Evolutionary conservation across 2,329 filamentous ascomycete species (phyloP).

Genomic region (Neofusicoccum umdonicola): DNA sequence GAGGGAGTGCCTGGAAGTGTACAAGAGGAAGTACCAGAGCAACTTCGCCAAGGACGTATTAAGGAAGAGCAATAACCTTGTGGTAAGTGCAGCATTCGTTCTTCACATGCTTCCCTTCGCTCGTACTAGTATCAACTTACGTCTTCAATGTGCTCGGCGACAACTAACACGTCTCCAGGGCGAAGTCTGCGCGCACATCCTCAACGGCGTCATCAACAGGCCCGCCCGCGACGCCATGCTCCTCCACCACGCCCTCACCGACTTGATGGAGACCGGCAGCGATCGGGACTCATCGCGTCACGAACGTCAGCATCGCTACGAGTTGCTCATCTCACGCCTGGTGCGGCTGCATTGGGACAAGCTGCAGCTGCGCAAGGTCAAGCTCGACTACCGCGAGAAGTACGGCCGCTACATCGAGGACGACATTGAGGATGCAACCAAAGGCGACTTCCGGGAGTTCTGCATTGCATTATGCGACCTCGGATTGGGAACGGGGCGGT

Average conservation of each 20-base stretch:
- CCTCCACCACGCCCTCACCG: slow-evolving; percentile 79
- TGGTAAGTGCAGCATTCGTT: slow-evolving; percentile 60
- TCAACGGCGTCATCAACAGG: slow-evolving; percentile 95
- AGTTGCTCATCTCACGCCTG: slow-evolving; percentile 82
- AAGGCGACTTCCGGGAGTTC: slow-evolving; percentile 74
- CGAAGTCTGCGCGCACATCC: slow-evolving; percentile 88
- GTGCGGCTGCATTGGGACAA: slow-evolving; percentile 93
- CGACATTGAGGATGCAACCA: slow-evolving; percentile 74
- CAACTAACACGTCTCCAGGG: slow-evolving; percentile 56
- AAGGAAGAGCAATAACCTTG: slow-evolving; percentile 84
- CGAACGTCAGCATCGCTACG: slow-evolving; percentile 63
- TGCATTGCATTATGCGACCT: slow-evolving; percentile 60
- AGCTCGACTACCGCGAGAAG: slow-evolving; percentile 73
- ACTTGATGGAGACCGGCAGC: slow-evolving; percentile 42
- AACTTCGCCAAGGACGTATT: slow-evolving; percentile 90
- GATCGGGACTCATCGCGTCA: slow-evolving; percentile 20
- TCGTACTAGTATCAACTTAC: too few species aligned
- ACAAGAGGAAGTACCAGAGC: slow-evolving; percentile 68
- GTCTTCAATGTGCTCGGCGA: too few species aligned
- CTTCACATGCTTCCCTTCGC: background rate
- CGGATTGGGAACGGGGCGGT: background rate
- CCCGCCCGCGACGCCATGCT: slow-evolving; percentile 90
- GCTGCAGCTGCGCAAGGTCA: slow-evolving; percentile 74
- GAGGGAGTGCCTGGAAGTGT: slow-evolving; percentile 72
- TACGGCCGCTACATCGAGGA: slow-evolving; percentile 74